These are phyloP conservation scores for Cutaneotrichosporon sp. DNA, from an alignment of 1,284 basidiomycete genomes.

Conservation along the genomic window DNA sequence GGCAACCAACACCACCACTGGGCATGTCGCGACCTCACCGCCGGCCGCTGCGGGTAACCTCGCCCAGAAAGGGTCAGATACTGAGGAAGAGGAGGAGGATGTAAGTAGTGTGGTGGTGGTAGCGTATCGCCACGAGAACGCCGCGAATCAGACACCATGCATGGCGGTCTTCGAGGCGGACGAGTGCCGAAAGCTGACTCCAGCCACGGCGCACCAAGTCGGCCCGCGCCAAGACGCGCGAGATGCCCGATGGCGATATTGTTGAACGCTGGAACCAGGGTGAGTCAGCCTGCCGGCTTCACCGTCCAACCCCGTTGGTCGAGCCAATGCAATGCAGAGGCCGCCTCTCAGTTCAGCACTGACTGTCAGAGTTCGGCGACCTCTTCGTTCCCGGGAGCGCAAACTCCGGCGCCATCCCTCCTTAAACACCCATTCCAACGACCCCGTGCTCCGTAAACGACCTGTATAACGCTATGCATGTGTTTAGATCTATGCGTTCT, in stretches of 20 bases:
- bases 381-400: constrained; percentile 16
- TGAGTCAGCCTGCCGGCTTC: constrained; percentile 16
- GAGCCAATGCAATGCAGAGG: too few species aligned
- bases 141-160: too few species aligned
- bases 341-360: too few species aligned
- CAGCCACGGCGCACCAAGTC: not conserved
- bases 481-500: constrained; percentile 2
- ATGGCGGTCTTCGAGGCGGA: not conserved
- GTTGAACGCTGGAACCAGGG: constrained; percentile 41
- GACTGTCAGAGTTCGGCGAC: constrained; percentile 36
- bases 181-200: not conserved
- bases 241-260: constrained; percentile 33
- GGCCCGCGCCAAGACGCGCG: constrained; percentile 7
- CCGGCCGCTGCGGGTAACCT: constrained; percentile 4
- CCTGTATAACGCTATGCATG: constrained; percentile 8
- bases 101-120: not conserved
- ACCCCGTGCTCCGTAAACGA: not conserved
- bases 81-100: not conserved
- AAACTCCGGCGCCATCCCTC: not conserved
- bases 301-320: too few species aligned
- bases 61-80: not conserved
- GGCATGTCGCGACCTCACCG: not conserved
- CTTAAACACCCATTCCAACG: not conserved
- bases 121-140: too few species aligned
- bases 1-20: too few species aligned